Conservation (phyloP, 768 basidiomycete species). For the Leccinum subtestaceum region DNA sequence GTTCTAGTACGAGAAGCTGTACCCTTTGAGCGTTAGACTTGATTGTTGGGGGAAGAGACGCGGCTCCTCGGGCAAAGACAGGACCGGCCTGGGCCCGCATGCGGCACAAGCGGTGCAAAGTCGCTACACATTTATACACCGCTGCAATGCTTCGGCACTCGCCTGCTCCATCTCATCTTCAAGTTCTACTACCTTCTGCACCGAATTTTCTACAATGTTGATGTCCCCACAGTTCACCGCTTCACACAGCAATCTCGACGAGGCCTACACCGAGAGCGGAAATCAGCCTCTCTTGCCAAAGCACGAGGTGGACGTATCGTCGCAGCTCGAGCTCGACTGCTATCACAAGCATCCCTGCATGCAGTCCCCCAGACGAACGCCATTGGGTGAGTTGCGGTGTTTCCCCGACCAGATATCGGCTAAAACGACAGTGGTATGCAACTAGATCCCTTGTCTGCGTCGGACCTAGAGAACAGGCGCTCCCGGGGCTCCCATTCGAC, state of each 20-base stretch:
- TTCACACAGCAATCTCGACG: constrained; percentile 1
- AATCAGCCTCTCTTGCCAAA: constrained; percentile 19
- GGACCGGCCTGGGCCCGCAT: constrained; percentile 12
- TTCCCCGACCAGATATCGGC: neutral
- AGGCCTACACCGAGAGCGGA: constrained; percentile 10
- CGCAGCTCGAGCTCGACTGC: constrained; percentile 19
- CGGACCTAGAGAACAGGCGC: constrained; percentile 20
- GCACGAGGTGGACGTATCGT: constrained; percentile 14
- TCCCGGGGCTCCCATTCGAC: constrained; percentile 1
- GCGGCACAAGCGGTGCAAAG: constrained; percentile 27
- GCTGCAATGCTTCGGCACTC: constrained; percentile 2
- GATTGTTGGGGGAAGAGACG: neutral
- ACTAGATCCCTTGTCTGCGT: constrained; percentile 29
- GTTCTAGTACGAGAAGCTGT: constrained; percentile 4
- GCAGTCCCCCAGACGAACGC: constrained; percentile 13
- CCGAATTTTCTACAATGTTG: constrained; percentile 13
- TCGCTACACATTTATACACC: constrained; percentile 26
- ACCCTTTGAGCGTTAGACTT: constrained; percentile 4
- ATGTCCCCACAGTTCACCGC: constrained; percentile 15
- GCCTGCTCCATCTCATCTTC: constrained; percentile 13
- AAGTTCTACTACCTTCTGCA: constrained; percentile 5
- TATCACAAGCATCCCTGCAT: constrained; percentile 15
- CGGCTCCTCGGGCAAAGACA: constrained; percentile 6
- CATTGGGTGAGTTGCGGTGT: constrained; percentile 26
- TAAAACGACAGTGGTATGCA: constrained; percentile 2